Evolutionary conservation across 2,329 filamentous ascomycete species (phyloP).

Genomic region (Botrytis tulipae): DNA sequence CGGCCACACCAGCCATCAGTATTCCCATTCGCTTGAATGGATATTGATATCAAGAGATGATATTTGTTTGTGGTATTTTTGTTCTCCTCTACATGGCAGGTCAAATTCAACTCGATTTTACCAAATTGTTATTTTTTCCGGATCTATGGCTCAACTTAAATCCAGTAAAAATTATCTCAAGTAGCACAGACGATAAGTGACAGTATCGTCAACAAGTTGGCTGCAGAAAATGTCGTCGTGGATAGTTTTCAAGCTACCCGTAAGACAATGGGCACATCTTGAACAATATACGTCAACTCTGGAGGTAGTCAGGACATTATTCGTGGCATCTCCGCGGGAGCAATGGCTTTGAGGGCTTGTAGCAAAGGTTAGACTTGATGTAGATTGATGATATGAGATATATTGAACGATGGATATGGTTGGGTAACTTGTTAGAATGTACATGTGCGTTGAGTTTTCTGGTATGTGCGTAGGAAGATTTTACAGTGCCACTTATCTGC

Average conservation of each 20-base stretch:
- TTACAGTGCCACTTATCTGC: not conserved
- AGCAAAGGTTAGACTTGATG: not conserved
- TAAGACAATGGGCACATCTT: not conserved
- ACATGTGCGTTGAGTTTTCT: rapidly evolving
- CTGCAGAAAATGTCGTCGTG: rapidly evolving
- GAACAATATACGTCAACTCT: not conserved
- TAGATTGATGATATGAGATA: not conserved
- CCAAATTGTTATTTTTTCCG: not conserved
- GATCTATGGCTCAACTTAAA: not conserved
- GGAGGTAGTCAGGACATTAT: not conserved
- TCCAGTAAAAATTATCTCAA: not conserved
- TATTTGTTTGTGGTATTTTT: not conserved
- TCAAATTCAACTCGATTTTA: not conserved
- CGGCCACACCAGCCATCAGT: not conserved
- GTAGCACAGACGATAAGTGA: not conserved
- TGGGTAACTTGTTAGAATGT: not conserved
- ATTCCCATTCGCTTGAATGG: not conserved
- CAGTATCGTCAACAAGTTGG: rapidly evolving
- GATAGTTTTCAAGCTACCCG: not conserved
- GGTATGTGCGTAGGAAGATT: rapidly evolving
- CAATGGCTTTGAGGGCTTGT: rapidly evolving
- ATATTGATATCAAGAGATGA: not conserved
- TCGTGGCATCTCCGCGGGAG: too few species aligned
- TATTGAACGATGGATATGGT: not conserved
- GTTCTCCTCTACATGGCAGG: not conserved